phyloP scores from a whole-genome alignment of 352 stramenopile species.

The Phytophthora cryptogea region DNA sequence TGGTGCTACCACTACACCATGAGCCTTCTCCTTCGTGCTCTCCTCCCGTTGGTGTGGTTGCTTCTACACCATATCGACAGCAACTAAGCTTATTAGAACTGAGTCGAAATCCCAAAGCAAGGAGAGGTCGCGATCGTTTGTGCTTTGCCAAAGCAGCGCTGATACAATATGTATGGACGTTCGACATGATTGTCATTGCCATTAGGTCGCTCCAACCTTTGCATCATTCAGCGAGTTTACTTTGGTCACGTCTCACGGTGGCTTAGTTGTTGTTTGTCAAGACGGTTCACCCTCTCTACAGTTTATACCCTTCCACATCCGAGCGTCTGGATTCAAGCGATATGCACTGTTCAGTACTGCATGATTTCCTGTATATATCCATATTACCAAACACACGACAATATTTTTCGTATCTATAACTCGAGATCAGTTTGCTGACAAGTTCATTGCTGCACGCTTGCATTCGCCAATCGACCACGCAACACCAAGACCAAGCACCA shows the following conservation, averaged over 20 bases:
- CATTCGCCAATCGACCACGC: conserved; percentile 14
- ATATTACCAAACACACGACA: too few relatives aligned
- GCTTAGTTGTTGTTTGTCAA: too few relatives aligned
- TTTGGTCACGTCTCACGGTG: background rate
- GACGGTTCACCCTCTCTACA: too few relatives aligned
- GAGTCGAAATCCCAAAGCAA: too few relatives aligned
- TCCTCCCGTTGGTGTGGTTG: background rate
- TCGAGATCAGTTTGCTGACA: background rate
- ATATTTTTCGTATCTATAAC: conserved; percentile 2
- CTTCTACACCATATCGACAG: background rate
- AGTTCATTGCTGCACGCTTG: background rate
- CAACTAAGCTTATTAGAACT: too few relatives aligned
- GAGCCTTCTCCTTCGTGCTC: background rate
- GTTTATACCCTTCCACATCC: too few relatives aligned
- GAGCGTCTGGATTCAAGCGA: too few relatives aligned
- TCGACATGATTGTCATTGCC: background rate
- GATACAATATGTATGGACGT: too few relatives aligned
- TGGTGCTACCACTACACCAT: background rate
- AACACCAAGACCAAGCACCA: conserved; percentile 1
- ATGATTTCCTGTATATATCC: too few relatives aligned
- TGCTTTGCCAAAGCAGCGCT: too few relatives aligned
- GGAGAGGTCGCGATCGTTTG: background rate
- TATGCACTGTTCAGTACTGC: too few relatives aligned
- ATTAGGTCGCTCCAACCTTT: background rate
- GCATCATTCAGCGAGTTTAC: conserved; percentile 2